Base-by-base conservation (phyloP, 371 early-diverging fungal species). In the Lichtheimia corymbifera region DNA sequence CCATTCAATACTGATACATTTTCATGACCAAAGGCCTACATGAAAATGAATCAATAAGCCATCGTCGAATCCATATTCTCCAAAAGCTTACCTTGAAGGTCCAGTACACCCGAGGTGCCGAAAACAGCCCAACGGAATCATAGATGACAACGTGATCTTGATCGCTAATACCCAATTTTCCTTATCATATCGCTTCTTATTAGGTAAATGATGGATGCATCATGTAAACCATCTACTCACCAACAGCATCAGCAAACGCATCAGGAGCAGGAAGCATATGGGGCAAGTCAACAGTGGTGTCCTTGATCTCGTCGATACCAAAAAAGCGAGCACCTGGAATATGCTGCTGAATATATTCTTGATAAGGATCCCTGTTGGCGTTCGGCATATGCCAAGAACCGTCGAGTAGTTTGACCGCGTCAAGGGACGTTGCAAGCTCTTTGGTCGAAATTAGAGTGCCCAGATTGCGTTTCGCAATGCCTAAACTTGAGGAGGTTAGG, bases 311-410 rank as follows among this genome's bases (percentile, higher is more conserved):
- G 71, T 93, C 93, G 51, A 93, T 90, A 59, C 87, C 90, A 67
- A 92, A 92, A 66, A 86, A 90, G 28, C 79, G 89, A 13, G 90
- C 88, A 56, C 76, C 71, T 5, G 50, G 59, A 50, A 88, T 82
- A 63, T 79, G 82, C 53, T 77, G 77, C 51, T 80, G 64, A 49
- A 83, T 65, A 70, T 77, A 94, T 71, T 93, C 94, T 50, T 82
- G 63, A 62, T 76, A 66, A 20, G 90, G 82, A 60, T 91, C 82
- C 44, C 93, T 82, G 25, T 83, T 79, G 20, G 82, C 55, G 18
- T 83, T 83, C 11, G 95, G 93, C 83, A 95, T 88, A 70, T 94
- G 91, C 95, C 94, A 96, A 5, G 93, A 92, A 49, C 92, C 91
- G 71, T 96, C 97, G 7, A 96, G 75, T 0, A 92, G 76, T 44